Evolutionary conservation across 371 early-diverging fungal species (phyloP).

Genomic region (Chytridium lagenaria): DNA sequence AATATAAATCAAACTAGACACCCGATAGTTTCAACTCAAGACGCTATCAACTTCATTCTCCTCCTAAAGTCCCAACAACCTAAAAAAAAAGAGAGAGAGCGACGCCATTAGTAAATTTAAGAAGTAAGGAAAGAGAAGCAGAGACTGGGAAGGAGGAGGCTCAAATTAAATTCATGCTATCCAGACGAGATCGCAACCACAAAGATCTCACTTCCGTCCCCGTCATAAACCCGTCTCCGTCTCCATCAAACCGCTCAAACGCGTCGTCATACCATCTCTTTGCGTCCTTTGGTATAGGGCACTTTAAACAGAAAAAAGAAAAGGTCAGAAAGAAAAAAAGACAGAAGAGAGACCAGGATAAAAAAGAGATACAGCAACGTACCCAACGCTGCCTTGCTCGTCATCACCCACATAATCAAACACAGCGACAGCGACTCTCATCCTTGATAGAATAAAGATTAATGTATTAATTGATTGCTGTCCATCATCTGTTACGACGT

Average conservation of each 20-base stretch:
- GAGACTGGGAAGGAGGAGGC: too few species aligned
- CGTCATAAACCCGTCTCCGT: background rate
- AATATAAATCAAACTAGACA: too few species aligned
- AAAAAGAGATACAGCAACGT: slow-evolving; percentile 59
- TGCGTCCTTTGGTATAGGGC: background rate
- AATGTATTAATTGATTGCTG: too few species aligned
- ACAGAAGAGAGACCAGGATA: too few species aligned
- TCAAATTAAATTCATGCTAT: background rate
- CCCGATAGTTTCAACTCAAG: too few species aligned
- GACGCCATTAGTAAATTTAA: too few species aligned
- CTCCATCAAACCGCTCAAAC: background rate
- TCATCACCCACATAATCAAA: slow-evolving; percentile 70
- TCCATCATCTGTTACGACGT: too few species aligned
- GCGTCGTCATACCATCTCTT: slow-evolving; percentile 2
- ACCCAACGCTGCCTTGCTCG: slow-evolving; percentile 65
- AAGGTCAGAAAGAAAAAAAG: background rate
- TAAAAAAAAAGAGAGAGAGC: too few species aligned
- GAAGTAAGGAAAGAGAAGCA: too few species aligned
- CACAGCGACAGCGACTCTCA: slow-evolving; percentile 55
- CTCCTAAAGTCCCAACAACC: too few species aligned
- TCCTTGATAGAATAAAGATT: background rate
- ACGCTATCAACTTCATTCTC: too few species aligned
- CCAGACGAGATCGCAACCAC: background rate
- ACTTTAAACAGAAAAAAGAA: background rate
- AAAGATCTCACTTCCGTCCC: background rate